Evolutionary conservation across 176 grass and related monocot genomes (phyloP), one percentile per base, ranked within the genome.

Genomic region (Carex cristatella): DNA sequence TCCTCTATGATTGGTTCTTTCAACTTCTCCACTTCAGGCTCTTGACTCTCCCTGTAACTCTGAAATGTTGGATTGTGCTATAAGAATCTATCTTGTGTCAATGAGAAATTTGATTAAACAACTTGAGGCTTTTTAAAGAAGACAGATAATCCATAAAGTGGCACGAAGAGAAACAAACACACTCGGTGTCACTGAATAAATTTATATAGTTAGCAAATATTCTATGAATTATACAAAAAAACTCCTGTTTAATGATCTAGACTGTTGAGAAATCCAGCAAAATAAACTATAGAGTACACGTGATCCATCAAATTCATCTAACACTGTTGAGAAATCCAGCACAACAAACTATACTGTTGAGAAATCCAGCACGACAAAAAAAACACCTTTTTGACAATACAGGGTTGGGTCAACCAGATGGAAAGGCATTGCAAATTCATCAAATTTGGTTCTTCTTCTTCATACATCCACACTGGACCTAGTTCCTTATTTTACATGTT

Each of bases 1-100:
- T 89, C 89, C 73, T 99, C 88, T 53, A 99, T 80, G 88, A 99
- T 85, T n/a, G 96, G 96, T 84, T 92, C 91, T 85, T 95, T 99
- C 61, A 92, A 88, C 79, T 92, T 99, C 28, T 95, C 83, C 44
- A 98, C 96, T 85, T 87, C 88, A n/a, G 96, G 96, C 83, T 94
- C 96, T 51, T 92, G 92, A 81, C 80, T 95, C 86, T 88, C 85
- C 72, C 91, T 98, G 80, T 90, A 94, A 66, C 81, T 68, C 96
- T 98, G 48, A 80, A 92, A 85, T 33, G 8, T 54, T 78, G 4
- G 53, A 78, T 56, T 33, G 6, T 33, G 49, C 51, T 16, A 57
- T 78, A 30, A 78, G 74, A 55, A 7, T 32, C 12, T 32, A 78
- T 56, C 74, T 35, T 7, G 53, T 78, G 27, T 78, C 16, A 78